phyloP scores from a whole-genome alignment of 192 early-diverging fungal species.

The Dissophora ornata region DNA sequence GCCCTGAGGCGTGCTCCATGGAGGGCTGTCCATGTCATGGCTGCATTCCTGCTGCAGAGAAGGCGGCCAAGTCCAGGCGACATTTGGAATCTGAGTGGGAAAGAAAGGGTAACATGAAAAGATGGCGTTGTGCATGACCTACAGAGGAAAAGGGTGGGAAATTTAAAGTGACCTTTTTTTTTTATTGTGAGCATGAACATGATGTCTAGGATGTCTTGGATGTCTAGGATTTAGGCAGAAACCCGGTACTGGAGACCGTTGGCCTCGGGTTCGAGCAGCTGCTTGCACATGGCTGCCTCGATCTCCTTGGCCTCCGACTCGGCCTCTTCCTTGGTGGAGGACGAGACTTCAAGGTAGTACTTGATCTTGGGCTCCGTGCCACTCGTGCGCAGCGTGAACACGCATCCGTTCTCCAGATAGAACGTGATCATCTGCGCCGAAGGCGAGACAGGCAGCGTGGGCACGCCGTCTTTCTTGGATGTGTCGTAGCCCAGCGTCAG shows the following conservation, averaged over 20 bases:
- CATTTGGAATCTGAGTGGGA: slow-evolving; percentile 6
- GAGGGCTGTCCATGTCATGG: slow-evolving; percentile 9
- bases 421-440: slow-evolving; percentile 95
- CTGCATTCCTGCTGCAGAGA: slow-evolving; percentile 15
- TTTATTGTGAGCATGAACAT: too few species aligned
- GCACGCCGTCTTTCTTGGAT: slow-evolving; percentile 66
- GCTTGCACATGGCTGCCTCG: slow-evolving; percentile 61
- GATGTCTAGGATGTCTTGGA: too few species aligned
- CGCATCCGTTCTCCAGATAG: slow-evolving; percentile 72
- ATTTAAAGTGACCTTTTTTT: too few species aligned
- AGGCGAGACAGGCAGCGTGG: slow-evolving; percentile 77
- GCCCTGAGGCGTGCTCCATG: slow-evolving; percentile 6
- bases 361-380: slow-evolving; percentile 96
- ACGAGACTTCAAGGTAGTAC: slow-evolving; percentile 79
- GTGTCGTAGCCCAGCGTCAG: slow-evolving; percentile 91
- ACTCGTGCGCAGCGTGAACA: slow-evolving; percentile 76
- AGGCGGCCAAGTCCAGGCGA: slow-evolving; percentile 37
- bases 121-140: too few species aligned
- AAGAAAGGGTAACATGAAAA: too few species aligned
- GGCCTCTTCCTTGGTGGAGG: slow-evolving; percentile 60
- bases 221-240: slow-evolving; percentile 15
- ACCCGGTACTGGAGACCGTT: slow-evolving; percentile 58
- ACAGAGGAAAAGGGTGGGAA: too few species aligned
- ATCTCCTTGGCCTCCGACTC: slow-evolving; percentile 62
- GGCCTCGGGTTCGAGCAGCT: slow-evolving; percentile 63